Evolutionary conservation across 1,284 basidiomycete species (phyloP), one percentile per base, ranked within the genome.

Genomic region (Sphaerobolus stellatus): DNA sequence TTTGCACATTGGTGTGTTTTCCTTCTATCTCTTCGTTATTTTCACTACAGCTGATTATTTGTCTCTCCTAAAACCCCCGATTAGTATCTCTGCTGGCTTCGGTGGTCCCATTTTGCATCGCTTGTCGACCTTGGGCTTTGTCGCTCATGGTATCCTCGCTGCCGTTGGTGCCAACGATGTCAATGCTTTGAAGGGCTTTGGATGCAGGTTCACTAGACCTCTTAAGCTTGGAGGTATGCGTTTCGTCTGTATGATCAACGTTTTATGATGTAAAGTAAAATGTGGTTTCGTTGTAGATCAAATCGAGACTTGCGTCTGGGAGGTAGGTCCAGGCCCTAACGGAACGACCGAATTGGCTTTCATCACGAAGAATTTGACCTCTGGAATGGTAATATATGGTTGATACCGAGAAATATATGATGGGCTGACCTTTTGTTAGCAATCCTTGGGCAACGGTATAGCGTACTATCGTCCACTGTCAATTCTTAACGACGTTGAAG

Each of bases 21-120:
- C 20, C 20, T 22, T 43, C 41, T 18, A 8, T 11, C 22, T 33
- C 13, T 16, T n/a, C 22, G 33, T 11, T 11, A 5, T 43, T 14
- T 14, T 18, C 41, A 24, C 22, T 14, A 22, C 22, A 43, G 64
- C 8, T n/a, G n/a, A n/a, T n/a, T n/a, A n/a, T n/a, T n/a, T n/a
- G n/a, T n/a, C n/a, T n/a, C n/a, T n/a, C n/a, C n/a, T 56, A 90
- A 88, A 91, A 68, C 88, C 90, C 1, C 69, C 64, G 18, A 82
- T 88, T 38, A 89, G 88, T n/a, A 65, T 82, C 58, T 75, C 76
- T 5, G 76, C 83, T 14, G 88, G 88, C 13, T 92, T 92, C 62
- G 87, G 88, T 9, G 90, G 85, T 45, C 82, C 86, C 36, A 91
- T 93, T 63, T 77, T 93, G 16, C 91, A 93, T 64, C 90, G 90